These are phyloP conservation scores for Tetrapisispora phaffii DNA, from an alignment of 805 yeast genomes.

Conservation along the genomic window DNA sequence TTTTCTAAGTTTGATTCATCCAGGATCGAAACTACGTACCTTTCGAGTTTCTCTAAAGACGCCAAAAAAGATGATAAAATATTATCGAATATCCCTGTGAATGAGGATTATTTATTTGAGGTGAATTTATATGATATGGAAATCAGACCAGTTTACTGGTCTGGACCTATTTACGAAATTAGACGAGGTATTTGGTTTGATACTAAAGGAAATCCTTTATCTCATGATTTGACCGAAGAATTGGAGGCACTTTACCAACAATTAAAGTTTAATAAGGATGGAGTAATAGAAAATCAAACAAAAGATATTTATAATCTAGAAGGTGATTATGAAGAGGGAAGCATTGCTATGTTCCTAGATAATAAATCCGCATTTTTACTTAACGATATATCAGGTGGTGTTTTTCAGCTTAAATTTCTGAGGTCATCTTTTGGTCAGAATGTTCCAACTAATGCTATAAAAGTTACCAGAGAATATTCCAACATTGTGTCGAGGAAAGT, in stretches of 20 bases:
- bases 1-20: conserved; percentile 56
- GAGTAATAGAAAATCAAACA: conserved; percentile 6
- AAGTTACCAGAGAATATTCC: conserved; percentile 19
- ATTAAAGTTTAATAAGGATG: conserved; percentile 30
- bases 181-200: conserved; percentile 81
- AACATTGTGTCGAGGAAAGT: not conserved
- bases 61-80: not conserved
- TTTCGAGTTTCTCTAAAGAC: not conserved
- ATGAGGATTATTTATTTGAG: conserved; percentile 70
- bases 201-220: conserved; percentile 46
- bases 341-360: conserved; percentile 31
- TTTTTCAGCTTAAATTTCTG: conserved; percentile 30
- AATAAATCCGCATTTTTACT: conserved; percentile 38
- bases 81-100: conserved; percentile 41
- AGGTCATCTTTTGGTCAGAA: conserved; percentile 27
- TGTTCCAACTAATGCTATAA: conserved; percentile 38
- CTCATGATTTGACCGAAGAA: conserved; percentile 39
- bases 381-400: conserved; percentile 36
- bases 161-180: conserved; percentile 75
- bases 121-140: conserved; percentile 51
- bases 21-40: conserved; percentile 44
- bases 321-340: conserved; percentile 8
- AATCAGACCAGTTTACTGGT: conserved; percentile 73
- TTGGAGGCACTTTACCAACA: conserved; percentile 36
- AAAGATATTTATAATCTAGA: conserved; percentile 10